Evolutionary conservation across 257 asterid species (phyloP), one percentile per base, ranked within the genome.

Genomic region (Nicotiana knightiana): DNA sequence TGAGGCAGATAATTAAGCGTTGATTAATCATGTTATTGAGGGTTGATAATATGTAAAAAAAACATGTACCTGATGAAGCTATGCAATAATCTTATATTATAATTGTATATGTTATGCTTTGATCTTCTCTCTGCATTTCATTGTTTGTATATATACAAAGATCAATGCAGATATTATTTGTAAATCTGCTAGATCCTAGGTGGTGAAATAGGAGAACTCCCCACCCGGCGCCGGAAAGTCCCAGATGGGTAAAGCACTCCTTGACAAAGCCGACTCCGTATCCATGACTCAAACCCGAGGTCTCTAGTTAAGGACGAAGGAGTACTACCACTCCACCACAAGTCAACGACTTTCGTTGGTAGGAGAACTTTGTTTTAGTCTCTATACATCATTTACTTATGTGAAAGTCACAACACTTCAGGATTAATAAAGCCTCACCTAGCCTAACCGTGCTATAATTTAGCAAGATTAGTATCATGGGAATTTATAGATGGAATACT

Each of bases 1-100:
- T 84, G 32, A 77, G 89, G 64, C 83, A 82, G 61, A 79, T 43
- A 18, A 76, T 81, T 58, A 55, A 63, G 26, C 33, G 32, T 21
- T 80, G 82, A 80, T 62, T 37, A 54, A 57, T 7, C 24, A 2
- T 63, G 12, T 77, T 6, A 3, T 71, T 71, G 48, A 73, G 79
- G 63, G 79, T 73, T 73, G 43, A 73, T 71, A 48, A 13, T 71
- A 71, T 24, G 79, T 13, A 71, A 71, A 21, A 21, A 71, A 71
- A 24, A 46, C n/a, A 28, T 71, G 39, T 70, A 70, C 21, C 21
- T 71, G 13, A 48, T 48, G 62, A 73, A 73, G 15, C 7, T 73
- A 73, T 48, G 12, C 4, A 46, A 73, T 46, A 10, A 39, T 37
- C 77, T 39, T 33, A 51, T 39, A 35, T 46, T 73, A 4, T 13